These are phyloP conservation scores for Tylopilus sp. DNA, from an alignment of 768 basidiomycete species.

Conservation along the genomic window DNA sequence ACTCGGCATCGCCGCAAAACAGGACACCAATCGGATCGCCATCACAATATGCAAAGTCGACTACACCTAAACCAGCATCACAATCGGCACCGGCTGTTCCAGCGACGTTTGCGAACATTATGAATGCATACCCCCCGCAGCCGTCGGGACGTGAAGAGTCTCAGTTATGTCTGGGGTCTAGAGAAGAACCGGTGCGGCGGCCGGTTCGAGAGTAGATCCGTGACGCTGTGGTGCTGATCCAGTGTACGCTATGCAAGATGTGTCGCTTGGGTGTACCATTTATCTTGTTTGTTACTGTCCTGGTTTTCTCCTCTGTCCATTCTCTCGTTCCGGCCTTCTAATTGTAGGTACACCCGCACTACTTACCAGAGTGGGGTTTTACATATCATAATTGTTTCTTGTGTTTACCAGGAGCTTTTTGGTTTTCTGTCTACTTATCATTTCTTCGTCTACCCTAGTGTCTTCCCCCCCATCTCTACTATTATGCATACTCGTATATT, in stretches of 20 bases:
- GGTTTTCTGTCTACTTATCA: neutral
- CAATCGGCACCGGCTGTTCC: conserved; percentile 36
- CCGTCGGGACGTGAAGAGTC: conserved; percentile 22
- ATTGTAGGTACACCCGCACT: neutral
- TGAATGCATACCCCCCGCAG: conserved; percentile 60
- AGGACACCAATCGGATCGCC: conserved; percentile 16
- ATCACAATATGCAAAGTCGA: conserved; percentile 15
- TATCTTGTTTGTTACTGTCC: neutral
- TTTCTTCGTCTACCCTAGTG: too few species aligned
- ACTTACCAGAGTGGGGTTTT: neutral
- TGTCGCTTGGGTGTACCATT: neutral
- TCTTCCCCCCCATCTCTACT: neutral
- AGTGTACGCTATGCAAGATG: conserved; percentile 6
- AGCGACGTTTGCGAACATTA: conserved; percentile 62
- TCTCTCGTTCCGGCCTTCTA: neutral
- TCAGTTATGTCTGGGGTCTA: conserved; percentile 26
- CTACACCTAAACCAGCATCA: neutral
- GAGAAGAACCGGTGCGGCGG: conserved; percentile 21
- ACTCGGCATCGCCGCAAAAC: conserved; percentile 27
- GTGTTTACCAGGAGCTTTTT: neutral
- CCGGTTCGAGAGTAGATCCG: conserved; percentile 13
- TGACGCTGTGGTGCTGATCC: neutral
- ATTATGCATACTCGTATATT: neutral
- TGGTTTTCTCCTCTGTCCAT: neutral
- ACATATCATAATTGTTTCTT: conserved; percentile 14